phyloP scores from a whole-genome alignment of 1,284 basidiomycete species.

The Ustilago nuda region DNA sequence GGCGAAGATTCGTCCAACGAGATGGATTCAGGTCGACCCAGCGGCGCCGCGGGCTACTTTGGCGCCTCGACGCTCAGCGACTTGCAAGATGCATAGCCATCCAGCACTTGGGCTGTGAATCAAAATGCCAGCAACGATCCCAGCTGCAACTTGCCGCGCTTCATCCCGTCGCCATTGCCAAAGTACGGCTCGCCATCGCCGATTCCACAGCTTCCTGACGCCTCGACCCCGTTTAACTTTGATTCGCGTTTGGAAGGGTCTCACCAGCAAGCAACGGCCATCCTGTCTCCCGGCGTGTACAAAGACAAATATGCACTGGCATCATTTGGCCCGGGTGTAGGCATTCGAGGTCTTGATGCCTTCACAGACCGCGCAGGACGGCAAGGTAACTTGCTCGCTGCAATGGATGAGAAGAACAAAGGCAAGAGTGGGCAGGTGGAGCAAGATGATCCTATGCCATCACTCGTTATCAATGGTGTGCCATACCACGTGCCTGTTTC shows the following conservation, averaged over 20 bases:
- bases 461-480: conserved; percentile 50
- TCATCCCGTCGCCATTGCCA: conserved; percentile 43
- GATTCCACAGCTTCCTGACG: conserved; percentile 18
- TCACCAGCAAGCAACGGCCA: conserved; percentile 30
- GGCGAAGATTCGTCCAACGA: conserved; percentile 39
- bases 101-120: conserved; percentile 46
- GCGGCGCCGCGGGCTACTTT: conserved; percentile 19
- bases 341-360: conserved; percentile 52
- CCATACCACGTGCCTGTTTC: conserved; percentile 65
- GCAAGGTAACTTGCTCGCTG: conserved; percentile 39
- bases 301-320: conserved; percentile 50
- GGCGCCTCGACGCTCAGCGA: conserved; percentile 45
- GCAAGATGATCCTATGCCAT: conserved; percentile 13
- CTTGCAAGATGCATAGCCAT: conserved; percentile 49
- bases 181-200: conserved; percentile 39
- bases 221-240: conserved; percentile 34
- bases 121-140: conserved; percentile 34
- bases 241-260: conserved; percentile 21
- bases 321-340: conserved; percentile 57
- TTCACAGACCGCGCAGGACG: conserved; percentile 59
- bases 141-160: conserved; percentile 30
- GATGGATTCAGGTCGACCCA: conserved; percentile 24
- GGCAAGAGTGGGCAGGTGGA: conserved; percentile 35
- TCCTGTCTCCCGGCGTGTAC: conserved; percentile 54
- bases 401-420: conserved; percentile 28